A percentile compares a stretch with the other conserved stretches of the same genome.
phyloP scores from a whole-genome alignment of 176 grass and related monocot genomes.

The Aegilops bicornis region DNA sequence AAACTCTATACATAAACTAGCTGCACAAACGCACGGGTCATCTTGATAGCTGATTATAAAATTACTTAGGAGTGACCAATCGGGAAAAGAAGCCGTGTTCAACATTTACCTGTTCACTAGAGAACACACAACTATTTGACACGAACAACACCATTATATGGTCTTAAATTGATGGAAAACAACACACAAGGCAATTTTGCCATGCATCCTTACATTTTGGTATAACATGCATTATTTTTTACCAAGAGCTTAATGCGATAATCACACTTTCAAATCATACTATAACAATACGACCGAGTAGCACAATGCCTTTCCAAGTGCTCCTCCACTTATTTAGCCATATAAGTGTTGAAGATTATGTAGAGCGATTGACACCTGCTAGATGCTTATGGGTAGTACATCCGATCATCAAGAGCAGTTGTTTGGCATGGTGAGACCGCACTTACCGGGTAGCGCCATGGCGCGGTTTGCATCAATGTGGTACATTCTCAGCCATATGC shows the following conservation, averaged over 20 bases:
- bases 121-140: background rate
- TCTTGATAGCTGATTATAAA: background rate
- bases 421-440: conserved; percentile 8
- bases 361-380: background rate
- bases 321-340: background rate
- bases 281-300: background rate
- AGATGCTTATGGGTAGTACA: background rate
- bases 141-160: background rate
- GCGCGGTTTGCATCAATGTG: conserved; percentile 58
- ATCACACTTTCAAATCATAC: background rate
- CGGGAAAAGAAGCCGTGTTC: background rate
- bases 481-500: conserved; percentile 48
- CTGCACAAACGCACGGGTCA: too few species aligned
- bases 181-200: background rate
- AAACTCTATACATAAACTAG: too few species aligned
- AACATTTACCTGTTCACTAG: background rate
- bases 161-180: background rate
- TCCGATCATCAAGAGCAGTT: background rate
- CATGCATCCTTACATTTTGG: background rate
- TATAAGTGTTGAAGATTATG: background rate
- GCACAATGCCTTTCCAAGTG: background rate
- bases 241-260: background rate
- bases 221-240: background rate
- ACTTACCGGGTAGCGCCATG: conserved; percentile 44
- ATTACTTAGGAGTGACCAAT: background rate